Percentiles rank a stretch among this genome's conserved stretches.
phyloP scores from a whole-genome alignment of 371 early-diverging fungal species.

The Mortierella sp. region DNA sequence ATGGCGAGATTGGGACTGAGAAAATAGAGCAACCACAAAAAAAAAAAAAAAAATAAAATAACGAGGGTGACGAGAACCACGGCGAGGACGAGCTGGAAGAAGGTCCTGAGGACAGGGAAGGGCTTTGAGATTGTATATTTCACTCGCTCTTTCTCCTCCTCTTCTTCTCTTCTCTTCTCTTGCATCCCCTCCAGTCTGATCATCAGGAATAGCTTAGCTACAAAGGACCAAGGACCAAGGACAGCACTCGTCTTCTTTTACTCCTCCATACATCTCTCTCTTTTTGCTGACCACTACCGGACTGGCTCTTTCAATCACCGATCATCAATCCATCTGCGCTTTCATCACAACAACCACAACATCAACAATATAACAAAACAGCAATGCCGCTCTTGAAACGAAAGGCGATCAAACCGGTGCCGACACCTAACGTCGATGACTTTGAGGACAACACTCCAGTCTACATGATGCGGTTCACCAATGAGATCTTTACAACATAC shows the following conservation, averaged over 20 bases:
- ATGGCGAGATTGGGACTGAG: not conserved
- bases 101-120: not conserved
- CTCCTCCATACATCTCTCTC: not conserved
- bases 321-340: not conserved
- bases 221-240: conserved; percentile 5
- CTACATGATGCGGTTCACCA: conserved; percentile 82
- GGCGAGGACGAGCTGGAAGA: not conserved
- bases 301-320: not conserved
- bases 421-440: conserved; percentile 59
- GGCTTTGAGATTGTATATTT: not conserved
- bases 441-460: conserved; percentile 70
- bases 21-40: conserved; percentile 6
- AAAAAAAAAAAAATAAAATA: not conserved
- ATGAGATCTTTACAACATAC: conserved; percentile 87
- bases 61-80: not conserved
- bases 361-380: not conserved
- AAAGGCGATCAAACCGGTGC: conserved; percentile 63
- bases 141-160: conserved; percentile 3
- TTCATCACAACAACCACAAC: conserved; percentile 2
- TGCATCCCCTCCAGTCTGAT: not conserved
- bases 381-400: conserved; percentile 75
- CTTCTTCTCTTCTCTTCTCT: not conserved
- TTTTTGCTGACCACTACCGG: not conserved
- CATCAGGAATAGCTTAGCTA: not conserved
- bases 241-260: not conserved